Evolutionary conservation across 2,329 filamentous ascomycete species (phyloP), one percentile per base, ranked within the genome.

Genomic region (Escovopsis weberi): DNA sequence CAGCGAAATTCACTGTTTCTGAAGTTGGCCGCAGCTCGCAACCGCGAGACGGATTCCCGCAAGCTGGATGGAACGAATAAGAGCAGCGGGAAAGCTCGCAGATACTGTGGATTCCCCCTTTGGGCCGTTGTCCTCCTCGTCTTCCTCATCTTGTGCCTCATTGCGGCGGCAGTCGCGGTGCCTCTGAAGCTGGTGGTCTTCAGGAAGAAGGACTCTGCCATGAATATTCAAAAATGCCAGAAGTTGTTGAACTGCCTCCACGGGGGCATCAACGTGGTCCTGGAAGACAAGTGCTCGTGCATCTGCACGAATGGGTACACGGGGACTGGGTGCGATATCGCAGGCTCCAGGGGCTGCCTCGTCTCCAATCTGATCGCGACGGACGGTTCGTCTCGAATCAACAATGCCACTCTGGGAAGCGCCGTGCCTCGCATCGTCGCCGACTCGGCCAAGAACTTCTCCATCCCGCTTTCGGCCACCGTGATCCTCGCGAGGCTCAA

Each of bases 261-360:
- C 49, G 86, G 85, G 9, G 89, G 89, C 26, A 78, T 80, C 15
- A 87, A 80, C 43, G 74, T 89, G 12, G 61, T 86, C 18, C 75
- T 72, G 12, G 68, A 75, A 44, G 73, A 75, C 4, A 66, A 72
- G 18, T 96, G 89, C 62, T 81, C 80, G 11, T 98, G 89, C 58
- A 77, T 95, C 37, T 98, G 89, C 61, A 78, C 81, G 19, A 87
- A 91, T 53, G 86, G 88, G 2, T 96, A 89, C 58, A 88, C 83
- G 0, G 72, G 73, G 12, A 61, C 63, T 19, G 66, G 71, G 45
- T 78, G 74, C 54, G 68, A 66, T 5, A 58, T 60, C 23, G 57
- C 61, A 2, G 67, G 66, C 39, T 58, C 66, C 1, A 59, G 65
- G 34, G 72, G 72, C 12, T 78, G 74, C 53, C 72, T 71, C 2